Percentiles rank a stretch among this genome's conserved stretches.
Evolutionary conservation across 192 early-diverging fungal species (phyloP).

Genomic region (Haplosporangium gracile): DNA sequence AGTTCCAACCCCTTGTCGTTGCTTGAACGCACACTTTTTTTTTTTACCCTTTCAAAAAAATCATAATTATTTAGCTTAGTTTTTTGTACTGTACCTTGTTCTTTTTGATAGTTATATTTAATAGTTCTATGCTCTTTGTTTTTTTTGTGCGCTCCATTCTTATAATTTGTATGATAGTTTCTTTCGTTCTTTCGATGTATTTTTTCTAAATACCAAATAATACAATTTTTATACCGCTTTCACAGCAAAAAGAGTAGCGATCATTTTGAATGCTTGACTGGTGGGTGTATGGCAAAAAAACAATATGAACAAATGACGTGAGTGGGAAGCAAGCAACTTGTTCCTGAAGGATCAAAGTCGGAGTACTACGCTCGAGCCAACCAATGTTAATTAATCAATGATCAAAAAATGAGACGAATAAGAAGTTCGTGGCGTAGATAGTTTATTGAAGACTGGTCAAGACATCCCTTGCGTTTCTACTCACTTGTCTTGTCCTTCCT

Average conservation of each 20-base stretch:
- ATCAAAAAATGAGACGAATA: too few species aligned
- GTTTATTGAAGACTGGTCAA: too few species aligned
- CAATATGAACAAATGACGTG: too few species aligned
- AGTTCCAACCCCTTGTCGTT: conserved; percentile 45
- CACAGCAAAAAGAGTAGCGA: neutral
- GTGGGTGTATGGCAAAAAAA: too few species aligned
- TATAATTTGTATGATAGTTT: conserved; percentile 5
- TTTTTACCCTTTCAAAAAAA: neutral
- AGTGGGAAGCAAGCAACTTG: too few species aligned
- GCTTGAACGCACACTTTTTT: neutral
- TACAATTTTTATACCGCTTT: neutral
- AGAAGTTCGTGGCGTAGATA: too few species aligned
- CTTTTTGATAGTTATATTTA: neutral
- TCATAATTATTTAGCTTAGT: neutral
- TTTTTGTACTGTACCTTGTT: neutral
- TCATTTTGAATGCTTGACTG: too few species aligned
- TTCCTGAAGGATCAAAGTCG: too few species aligned
- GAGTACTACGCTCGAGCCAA: too few species aligned
- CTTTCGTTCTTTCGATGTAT: neutral
- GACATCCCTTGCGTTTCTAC: too few species aligned
- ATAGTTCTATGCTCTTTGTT: neutral
- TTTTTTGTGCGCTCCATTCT: neutral
- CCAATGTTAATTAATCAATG: too few species aligned
- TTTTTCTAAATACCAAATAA: neutral
- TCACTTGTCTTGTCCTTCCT: too few species aligned